Evolutionary conservation across 805 yeast species (phyloP).

Genomic region (Candida ipomoeae): DNA sequence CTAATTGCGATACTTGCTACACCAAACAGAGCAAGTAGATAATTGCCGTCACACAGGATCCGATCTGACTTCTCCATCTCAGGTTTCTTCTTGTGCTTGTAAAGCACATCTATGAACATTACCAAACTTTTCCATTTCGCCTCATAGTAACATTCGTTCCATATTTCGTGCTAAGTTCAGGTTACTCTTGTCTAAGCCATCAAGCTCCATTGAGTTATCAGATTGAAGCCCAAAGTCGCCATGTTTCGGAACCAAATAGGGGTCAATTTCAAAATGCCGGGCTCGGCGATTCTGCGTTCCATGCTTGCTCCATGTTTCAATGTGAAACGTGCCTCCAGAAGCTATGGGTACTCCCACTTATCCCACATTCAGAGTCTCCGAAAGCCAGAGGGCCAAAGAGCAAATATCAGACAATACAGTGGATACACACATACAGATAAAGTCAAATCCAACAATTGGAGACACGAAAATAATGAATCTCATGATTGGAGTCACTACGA

Average conservation of each 20-base stretch:
- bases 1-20: constrained; percentile 2
- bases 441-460: not conserved
- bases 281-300: not conserved
- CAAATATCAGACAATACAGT: not conserved
- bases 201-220: not conserved
- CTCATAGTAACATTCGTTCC: not conserved
- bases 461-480: not conserved
- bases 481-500: not conserved
- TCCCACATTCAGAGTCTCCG: not conserved
- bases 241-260: not conserved
- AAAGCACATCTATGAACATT: not conserved
- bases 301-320: not conserved
- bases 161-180: no score
- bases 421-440: not conserved
- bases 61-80: not conserved
- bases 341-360: not conserved
- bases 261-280: not conserved
- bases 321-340: not conserved
- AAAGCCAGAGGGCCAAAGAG: not conserved
- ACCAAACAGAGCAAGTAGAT: not conserved
- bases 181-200: not conserved
- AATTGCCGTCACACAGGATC: not conserved
- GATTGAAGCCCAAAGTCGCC: not conserved
- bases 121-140: not conserved
- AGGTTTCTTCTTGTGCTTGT: not conserved